phyloP scores from a whole-genome alignment of 2,329 filamentous ascomycete species.

The Paracamarosporium sp. region DNA sequence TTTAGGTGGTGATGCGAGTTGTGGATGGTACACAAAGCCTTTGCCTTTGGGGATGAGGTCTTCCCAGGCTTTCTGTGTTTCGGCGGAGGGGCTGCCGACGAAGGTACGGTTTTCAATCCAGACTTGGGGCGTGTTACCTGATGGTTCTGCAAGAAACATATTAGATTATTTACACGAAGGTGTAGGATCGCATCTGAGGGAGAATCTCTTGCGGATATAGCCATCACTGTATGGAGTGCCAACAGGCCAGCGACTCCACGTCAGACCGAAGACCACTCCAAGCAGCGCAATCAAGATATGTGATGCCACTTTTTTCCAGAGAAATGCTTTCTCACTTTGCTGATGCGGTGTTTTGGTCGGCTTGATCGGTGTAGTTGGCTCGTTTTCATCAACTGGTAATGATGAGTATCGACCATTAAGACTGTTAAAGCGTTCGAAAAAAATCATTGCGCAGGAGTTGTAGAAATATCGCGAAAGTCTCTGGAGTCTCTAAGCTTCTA shows the following conservation, averaged over 20 bases:
- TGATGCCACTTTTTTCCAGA: background rate
- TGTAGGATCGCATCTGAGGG: too few species aligned
- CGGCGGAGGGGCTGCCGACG: background rate
- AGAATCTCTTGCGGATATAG: background rate
- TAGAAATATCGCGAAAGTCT: background rate
- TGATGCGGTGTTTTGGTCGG: background rate
- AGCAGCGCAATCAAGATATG: background rate
- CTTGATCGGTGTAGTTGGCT: background rate
- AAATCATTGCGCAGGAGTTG: background rate
- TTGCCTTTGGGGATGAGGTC: constrained; percentile 9
- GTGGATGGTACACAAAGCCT: constrained; percentile 9
- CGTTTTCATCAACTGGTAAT: background rate
- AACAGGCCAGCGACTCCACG: background rate
- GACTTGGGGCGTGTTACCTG: background rate
- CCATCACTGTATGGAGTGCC: background rate
- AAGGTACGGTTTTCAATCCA: constrained; percentile 11
- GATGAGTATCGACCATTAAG: background rate
- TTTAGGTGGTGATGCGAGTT: background rate
- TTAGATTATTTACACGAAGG: too few species aligned
- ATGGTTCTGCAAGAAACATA: background rate
- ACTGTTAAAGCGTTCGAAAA: background rate
- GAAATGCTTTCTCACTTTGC: background rate
- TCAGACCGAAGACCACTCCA: background rate
- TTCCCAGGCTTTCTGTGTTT: constrained; percentile 13
- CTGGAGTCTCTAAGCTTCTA: too few species aligned